Percentiles rank a stretch among this genome's conserved stretches.
Conservation (phyloP, 441 rosid genomes). For the Eruca vesicaria region DNA sequence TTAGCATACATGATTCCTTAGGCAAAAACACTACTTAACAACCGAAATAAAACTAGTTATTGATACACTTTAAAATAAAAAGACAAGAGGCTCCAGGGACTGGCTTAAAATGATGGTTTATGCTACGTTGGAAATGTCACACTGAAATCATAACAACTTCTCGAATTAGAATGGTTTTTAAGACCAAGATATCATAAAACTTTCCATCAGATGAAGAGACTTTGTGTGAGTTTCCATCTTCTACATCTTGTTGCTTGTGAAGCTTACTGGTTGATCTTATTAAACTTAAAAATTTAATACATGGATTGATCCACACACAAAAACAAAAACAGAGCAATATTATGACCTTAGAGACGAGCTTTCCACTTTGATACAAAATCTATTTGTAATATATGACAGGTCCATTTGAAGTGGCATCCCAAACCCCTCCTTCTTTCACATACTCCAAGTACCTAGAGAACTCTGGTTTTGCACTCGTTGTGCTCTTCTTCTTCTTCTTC, state of each 20-base stretch:
- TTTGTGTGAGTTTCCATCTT: too few relatives aligned
- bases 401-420: slow-evolving; percentile 48
- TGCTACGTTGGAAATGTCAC: not conserved
- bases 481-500: slow-evolving; percentile 36
- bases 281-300: not conserved
- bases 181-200: not conserved
- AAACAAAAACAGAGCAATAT: not conserved
- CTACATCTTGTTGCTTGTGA: too few relatives aligned
- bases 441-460: slow-evolving; percentile 70
- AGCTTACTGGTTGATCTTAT: too few relatives aligned
- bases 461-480: slow-evolving; percentile 61
- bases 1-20: too few relatives aligned
- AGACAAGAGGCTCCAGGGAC: not conserved
- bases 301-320: not conserved
- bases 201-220: too few relatives aligned
- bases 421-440: slow-evolving; percentile 69
- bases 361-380: not conserved
- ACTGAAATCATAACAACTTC: not conserved
- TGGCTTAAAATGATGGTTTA: not conserved
- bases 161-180: not conserved
- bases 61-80: too few relatives aligned
- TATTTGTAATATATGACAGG: slow-evolving; percentile 48
- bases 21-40: too few relatives aligned
- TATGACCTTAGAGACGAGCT: not conserved
- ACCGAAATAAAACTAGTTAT: too few relatives aligned